A percentile compares a stretch with the other conserved stretches of the same genome.
Conservation (phyloP, 805 yeast species). For the Candida nonsorbophila region DNA sequence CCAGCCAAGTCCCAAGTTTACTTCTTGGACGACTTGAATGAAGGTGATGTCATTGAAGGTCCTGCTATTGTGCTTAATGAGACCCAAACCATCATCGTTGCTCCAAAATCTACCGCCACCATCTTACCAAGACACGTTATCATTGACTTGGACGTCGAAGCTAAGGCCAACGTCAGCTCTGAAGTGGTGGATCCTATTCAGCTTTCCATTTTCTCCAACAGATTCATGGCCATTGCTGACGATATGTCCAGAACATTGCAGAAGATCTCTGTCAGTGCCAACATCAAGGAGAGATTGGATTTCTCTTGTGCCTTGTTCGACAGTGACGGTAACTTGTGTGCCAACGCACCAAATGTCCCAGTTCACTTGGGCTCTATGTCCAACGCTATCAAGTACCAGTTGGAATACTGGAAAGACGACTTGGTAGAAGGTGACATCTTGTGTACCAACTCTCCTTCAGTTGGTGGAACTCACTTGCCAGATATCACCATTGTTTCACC, state of each 20-base stretch:
- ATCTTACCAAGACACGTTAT: constrained; percentile 57
- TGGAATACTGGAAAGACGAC: constrained; percentile 57
- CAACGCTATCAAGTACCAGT: constrained; percentile 66
- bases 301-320: constrained; percentile 83
- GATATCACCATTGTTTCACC: constrained; percentile 38
- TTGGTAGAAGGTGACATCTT: constrained; percentile 70
- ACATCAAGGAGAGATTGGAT: constrained; percentile 78
- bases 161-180: constrained; percentile 7
- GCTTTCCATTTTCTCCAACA: constrained; percentile 71
- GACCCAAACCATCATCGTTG: constrained; percentile 74
- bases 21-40: constrained; percentile 44
- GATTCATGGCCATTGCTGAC: constrained; percentile 89
- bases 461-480: constrained; percentile 83
- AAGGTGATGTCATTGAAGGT: constrained; percentile 44
- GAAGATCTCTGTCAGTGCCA: constrained; percentile 76
- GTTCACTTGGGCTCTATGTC: constrained; percentile 88
- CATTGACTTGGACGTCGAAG: constrained; percentile 25
- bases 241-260: constrained; percentile 82
- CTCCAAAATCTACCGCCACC: constrained; percentile 56
- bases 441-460: constrained; percentile 75
- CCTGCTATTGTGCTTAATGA: constrained; percentile 57
- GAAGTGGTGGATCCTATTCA: constrained; percentile 57
- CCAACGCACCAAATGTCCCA: constrained; percentile 87
- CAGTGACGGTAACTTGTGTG: constrained; percentile 68
- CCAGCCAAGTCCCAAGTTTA: constrained; percentile 39